Evolutionary conservation across 2,329 filamentous ascomycete genomes (phyloP), one percentile per base, ranked within the genome.

Genomic region (Beauveria sp.): DNA sequence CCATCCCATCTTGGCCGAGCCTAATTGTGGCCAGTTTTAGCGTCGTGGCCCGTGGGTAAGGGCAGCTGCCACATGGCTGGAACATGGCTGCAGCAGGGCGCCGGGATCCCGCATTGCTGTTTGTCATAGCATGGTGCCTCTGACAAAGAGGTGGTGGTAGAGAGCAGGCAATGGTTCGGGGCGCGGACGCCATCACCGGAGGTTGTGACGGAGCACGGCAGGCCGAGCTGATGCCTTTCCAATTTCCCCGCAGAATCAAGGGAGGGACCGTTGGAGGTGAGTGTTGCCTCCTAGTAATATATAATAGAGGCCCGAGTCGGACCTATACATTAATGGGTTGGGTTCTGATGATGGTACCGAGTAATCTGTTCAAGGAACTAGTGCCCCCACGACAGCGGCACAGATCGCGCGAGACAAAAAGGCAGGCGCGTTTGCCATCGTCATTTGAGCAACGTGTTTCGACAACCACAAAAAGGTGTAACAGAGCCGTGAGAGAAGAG

Each of bases 91-190:
- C 28, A 30, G 24, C n/a, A 46, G 26, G 24, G 57, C 26, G 40
- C 47, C 16, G 7, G 47, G 24, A 45, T 45, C n/a, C n/a, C 49
- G 49, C 57, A 46, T 60, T 60, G 38, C 24, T 14, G 57, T 60
- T 60, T 60, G 57, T 60, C 57, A 60, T 60, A 60, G 20, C 40
- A 52, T 60, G 49, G 38, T 34, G 45, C 34, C 28, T 22, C 34
- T 52, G 57, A 52, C 57, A 53, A 40, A 60, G 57, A 40, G 5
- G 12, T 50, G 49, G 57, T 51, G 57, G 26, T 3, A 30, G 20
- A 20, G 16, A 14, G 34, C 38, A 43, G 56, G 22, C 56, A 58
- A 18, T 58, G 22, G 43, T 14, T 51, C 57, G 57, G 47, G n/a
- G 49, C 34, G 20, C 24, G 20, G 26, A 59, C 38, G 47, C 40